Evolutionary conservation across 495 filamentous ascomycete genomes (phyloP), one percentile per base, ranked within the genome.

Genomic region (Penicillium antarcticum): DNA sequence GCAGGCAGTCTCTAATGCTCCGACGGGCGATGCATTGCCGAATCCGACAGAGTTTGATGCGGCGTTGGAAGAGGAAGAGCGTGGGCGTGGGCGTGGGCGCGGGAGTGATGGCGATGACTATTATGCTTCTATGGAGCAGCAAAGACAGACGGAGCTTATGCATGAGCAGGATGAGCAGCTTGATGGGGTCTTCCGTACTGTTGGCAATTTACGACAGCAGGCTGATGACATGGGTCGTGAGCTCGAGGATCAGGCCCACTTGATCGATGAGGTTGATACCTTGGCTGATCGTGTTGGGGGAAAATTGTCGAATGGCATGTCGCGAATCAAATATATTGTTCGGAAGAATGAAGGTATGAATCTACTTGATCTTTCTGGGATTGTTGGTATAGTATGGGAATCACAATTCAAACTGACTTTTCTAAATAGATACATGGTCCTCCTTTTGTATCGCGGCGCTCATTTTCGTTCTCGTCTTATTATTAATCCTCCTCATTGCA

Each of bases 181-280:
- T 6, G 92, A 97, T 68, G 88, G 88, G 3, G 95, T 98, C 36
- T 96, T 89, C 62, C 81, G 83, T 57, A 97, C 94, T 2, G 94
- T 98, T 32, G 92, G 90, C 0, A 96, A 89, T 61, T 63, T 98
- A 61, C 74, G 91, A 44, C 76, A 87, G 66, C 92, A 97, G 76
- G 95, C 95, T 13, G 83, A 94, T 71, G 86, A 87, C 55, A 97
- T 98, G 92, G 92, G 92, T 7, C 74, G 92, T 46, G 94, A 98
- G 71, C 73, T 98, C 41, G 95, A 96, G 68, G 92, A 97, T 68
- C 94, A 98, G 78, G 79, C 74, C 17, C 86, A 88, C 62, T 74
- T 89, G 71, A 75, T 98, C 42, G 85, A 90, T 47, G 83, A 86
- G 46, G 85, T 91, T 43, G 91, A 97, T 73, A 79, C 74, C 5